Evolutionary conservation across 2,329 filamentous ascomycete species (phyloP), one percentile per base, ranked within the genome.

Genomic region (Epichloe hybrida): DNA sequence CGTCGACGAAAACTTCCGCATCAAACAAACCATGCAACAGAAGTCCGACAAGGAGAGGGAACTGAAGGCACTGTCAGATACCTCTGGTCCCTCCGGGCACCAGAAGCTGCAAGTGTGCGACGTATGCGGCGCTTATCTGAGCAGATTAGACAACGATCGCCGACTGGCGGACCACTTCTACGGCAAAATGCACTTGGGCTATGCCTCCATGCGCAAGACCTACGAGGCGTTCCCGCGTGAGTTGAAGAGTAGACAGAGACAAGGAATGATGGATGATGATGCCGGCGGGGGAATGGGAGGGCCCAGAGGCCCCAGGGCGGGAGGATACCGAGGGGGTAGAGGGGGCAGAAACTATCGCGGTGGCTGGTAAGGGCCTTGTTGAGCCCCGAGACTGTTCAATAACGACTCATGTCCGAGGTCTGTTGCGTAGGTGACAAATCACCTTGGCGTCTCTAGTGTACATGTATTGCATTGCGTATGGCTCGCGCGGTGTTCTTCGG

Each of bases 91-190:
- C 0, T 89, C 83, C 0, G 93, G 93, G 17, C 93, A 98, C 68
- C 93, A 98, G 72, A 98, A 98, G 67, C 75, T 98, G 40, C 93
- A 98, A 66, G 93, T 98, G 45, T 98, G 93, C 75, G 93, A 98
- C 68, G 93, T 97, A 1, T 98, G 93, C 67, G 93, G 93, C 55
- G 93, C 93, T 5, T 98, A 97, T 66, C 77, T 98, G 38, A 89
- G 83, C 55, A 74, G 93, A 21, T 77, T 98, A 35, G 93, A 98
- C 65, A 98, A 98, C 64, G 93, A 98, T 66, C 80, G 93, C 37
- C 79, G 93, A 34, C 68, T 98, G 63, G 93, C 93, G 20, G 93
- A 98, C 65, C 93, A 98, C 67, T 98, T 98, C 65, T 97, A 96
- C 68, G 93, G 93, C 21, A 98, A 98, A 75, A 98, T 98, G 93